Conservation (phyloP, 2,329 filamentous ascomycete species). For the Pseudogymnoascus sp. region DNA sequence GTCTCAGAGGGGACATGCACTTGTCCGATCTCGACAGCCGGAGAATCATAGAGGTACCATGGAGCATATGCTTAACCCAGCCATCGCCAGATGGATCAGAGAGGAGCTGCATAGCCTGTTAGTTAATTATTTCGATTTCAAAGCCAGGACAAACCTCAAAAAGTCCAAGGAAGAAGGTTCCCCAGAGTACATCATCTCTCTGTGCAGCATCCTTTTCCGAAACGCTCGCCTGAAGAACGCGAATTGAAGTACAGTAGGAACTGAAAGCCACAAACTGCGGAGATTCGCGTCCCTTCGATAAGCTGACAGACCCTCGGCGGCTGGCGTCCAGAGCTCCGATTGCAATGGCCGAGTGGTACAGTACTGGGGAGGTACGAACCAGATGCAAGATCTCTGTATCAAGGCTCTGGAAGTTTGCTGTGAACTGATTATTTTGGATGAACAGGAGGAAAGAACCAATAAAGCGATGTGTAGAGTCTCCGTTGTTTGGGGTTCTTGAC, state of each 20-base stretch:
- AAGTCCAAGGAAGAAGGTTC: conserved; percentile 20
- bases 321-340: conserved; percentile 19
- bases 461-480: not conserved
- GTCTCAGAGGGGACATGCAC: conserved; percentile 13
- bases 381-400: conserved; percentile 11
- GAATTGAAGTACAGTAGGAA: conserved; percentile 17
- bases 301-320: not conserved
- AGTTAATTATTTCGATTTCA: not conserved
- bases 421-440: conserved; percentile 18
- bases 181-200: conserved; percentile 19
- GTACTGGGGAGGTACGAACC: conserved; percentile 16
- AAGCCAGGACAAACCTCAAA: conserved; percentile 17
- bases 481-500: not conserved
- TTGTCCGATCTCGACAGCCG: conserved; percentile 18
- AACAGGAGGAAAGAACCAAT: conserved; percentile 18
- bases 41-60: conserved; percentile 22
- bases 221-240: conserved; percentile 13
- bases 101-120: conserved; percentile 17
- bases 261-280: conserved; percentile 15
- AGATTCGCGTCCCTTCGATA: not conserved
- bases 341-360: conserved; percentile 18
- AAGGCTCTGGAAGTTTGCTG: conserved; percentile 12
- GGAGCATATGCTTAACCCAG: conserved; percentile 22
- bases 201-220: not conserved
- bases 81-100: conserved; percentile 19